A percentile compares a stretch with the other conserved stretches of the same genome.
Evolutionary conservation across 345 rosid species (phyloP).

Genomic region (Erodium maritimum): DNA sequence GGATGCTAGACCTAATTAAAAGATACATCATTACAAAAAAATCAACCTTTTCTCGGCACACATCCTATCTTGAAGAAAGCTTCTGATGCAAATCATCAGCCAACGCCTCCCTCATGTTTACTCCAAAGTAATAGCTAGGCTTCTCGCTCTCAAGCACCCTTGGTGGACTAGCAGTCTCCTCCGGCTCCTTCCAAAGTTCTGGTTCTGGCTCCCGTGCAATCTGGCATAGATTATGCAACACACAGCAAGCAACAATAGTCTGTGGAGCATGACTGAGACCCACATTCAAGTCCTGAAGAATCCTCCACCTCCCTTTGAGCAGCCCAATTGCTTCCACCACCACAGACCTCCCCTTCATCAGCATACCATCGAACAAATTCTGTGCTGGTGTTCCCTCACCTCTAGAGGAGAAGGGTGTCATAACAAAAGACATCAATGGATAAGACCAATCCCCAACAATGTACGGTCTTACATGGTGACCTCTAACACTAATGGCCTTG

Average conservation of each 20-base stretch:
- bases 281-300: slow-evolving; percentile 87
- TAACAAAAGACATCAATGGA: slow-evolving; percentile 65
- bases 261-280: slow-evolving; percentile 91
- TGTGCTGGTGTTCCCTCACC: slow-evolving; percentile 84
- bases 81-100: slow-evolving; percentile 91
- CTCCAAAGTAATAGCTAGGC: slow-evolving; percentile 61
- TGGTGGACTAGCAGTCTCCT: slow-evolving; percentile 55
- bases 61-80: slow-evolving; percentile 61
- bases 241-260: slow-evolving; percentile 96
- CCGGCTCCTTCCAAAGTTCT: slow-evolving; percentile 69
- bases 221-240: slow-evolving; percentile 93
- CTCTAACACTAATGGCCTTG: slow-evolving; percentile 59
- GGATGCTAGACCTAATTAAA: slow-evolving; percentile 13
- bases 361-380: slow-evolving; percentile 90
- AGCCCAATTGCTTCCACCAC: slow-evolving; percentile 91
- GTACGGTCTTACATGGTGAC: slow-evolving; percentile 81
- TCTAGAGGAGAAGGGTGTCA: slow-evolving; percentile 82
- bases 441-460: slow-evolving; percentile 96
- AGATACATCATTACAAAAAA: slow-evolving; percentile 10
- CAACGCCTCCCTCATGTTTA: slow-evolving; percentile 83
- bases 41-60: too few relatives aligned
- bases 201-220: slow-evolving; percentile 97
- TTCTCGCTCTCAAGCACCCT: slow-evolving; percentile 82
- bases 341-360: slow-evolving; percentile 91
- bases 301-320: slow-evolving; percentile 89